Evolutionary conservation across 116 monocot genomes (phyloP).

Genomic region (Iris pallida): DNA sequence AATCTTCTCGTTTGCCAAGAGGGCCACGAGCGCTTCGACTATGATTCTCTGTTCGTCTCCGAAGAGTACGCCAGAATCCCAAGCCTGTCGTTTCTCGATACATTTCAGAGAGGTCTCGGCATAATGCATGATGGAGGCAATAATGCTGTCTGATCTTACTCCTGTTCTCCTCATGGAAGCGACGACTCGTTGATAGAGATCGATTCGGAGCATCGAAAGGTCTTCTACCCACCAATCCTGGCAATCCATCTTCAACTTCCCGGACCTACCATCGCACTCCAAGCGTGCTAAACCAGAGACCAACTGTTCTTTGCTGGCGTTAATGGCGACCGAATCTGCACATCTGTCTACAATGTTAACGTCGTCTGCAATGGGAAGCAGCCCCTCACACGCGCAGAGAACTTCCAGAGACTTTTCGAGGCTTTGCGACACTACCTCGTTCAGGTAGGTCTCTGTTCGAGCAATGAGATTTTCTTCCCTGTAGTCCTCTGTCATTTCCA

Average conservation of each 20-base stretch:
- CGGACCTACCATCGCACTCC: constrained; percentile 44
- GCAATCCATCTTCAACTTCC: constrained; percentile 38
- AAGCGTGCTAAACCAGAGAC: constrained; percentile 69
- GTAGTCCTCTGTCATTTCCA: constrained; percentile 79
- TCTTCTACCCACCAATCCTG: constrained; percentile 89
- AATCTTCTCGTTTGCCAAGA: constrained; percentile 61
- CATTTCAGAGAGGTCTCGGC: constrained; percentile 62
- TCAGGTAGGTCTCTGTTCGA: constrained; percentile 48
- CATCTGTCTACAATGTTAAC: constrained; percentile 52
- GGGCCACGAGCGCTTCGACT: constrained; percentile 58
- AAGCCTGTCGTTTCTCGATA: constrained; percentile 40
- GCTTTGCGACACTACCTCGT: constrained; percentile 54
- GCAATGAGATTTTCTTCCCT: constrained; percentile 54
- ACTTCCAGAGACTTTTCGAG: constrained; percentile 64
- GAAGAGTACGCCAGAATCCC: constrained; percentile 32
- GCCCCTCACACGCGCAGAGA: constrained; percentile 44
- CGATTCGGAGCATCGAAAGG: constrained; percentile 53
- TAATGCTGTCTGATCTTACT: constrained; percentile 74
- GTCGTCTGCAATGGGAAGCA: constrained; percentile 57
- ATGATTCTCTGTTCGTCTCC: constrained; percentile 55
- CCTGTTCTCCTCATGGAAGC: constrained; percentile 71
- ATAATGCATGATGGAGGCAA: constrained; percentile 63
- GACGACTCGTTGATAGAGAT: constrained; percentile 63
- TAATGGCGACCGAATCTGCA: constrained; percentile 56
- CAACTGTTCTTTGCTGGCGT: constrained; percentile 68